These are phyloP conservation scores for Dictyophora rubrovolvata DNA, from an alignment of 768 basidiomycete species.

Conservation along the genomic window DNA sequence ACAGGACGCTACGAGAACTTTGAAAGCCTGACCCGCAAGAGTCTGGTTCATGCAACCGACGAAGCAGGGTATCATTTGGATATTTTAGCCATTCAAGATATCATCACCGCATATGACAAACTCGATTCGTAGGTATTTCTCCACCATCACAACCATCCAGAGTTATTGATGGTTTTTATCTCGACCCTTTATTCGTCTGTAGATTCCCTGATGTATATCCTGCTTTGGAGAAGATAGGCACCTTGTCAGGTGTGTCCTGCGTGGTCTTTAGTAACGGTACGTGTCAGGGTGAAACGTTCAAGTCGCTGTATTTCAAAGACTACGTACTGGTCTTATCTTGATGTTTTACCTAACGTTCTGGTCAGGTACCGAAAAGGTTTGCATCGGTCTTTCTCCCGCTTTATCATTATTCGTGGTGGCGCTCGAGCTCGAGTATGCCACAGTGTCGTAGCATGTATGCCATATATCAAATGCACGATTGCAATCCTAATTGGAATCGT, in stretches of 20 bases:
- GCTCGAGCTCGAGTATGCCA: too few relatives aligned
- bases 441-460: too few relatives aligned
- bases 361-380: conserved; percentile 9
- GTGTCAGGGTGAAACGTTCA: background rate
- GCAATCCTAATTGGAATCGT: background rate
- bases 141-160: background rate
- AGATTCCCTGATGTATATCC: conserved; percentile 18
- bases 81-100: conserved; percentile 1
- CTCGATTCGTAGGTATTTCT: conserved; percentile 15
- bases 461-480: too few relatives aligned
- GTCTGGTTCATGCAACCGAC: conserved; percentile 17
- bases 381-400: background rate
- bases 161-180: background rate
- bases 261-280: conserved; percentile 23
- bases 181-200: background rate
- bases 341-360: too few relatives aligned
- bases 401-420: background rate
- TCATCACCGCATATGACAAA: conserved; percentile 18
- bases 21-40: conserved; percentile 17
- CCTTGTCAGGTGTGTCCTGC: conserved; percentile 10
- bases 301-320: too few relatives aligned
- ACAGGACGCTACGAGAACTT: conserved; percentile 21
- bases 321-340: too few relatives aligned
- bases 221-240: conserved; percentile 13
- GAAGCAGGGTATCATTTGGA: conserved; percentile 11